Conservation (phyloP, 441 rosid species). For the Populus tomentosa region DNA sequence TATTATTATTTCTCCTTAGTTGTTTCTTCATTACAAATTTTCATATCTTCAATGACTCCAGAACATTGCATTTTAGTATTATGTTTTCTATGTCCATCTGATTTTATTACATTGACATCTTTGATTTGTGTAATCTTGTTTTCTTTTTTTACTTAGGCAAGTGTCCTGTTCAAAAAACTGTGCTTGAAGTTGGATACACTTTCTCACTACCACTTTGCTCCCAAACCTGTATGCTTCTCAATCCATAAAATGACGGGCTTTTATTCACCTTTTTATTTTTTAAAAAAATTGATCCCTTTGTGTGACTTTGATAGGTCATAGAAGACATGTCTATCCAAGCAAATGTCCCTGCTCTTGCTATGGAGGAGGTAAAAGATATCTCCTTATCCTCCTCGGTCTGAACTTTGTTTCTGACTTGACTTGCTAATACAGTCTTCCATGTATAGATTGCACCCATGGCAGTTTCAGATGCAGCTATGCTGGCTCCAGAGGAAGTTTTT, state of each 20-base stretch:
- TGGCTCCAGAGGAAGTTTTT: constrained; percentile 94
- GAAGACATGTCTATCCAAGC: constrained; percentile 86
- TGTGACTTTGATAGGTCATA: constrained; percentile 46
- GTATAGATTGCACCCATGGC: constrained; percentile 88
- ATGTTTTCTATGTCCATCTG: neutral
- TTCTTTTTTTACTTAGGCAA: constrained; percentile 47
- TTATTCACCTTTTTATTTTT: constrained; percentile 22
- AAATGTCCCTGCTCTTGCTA: constrained; percentile 90
- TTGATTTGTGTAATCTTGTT: neutral
- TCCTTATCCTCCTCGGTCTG: neutral
- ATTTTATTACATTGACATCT: neutral
- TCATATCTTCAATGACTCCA: neutral
- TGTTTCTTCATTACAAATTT: neutral
- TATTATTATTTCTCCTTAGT: neutral
- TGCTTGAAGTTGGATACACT: constrained; percentile 94
- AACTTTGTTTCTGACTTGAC: constrained; percentile 7
- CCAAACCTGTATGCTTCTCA: constrained; percentile 75
- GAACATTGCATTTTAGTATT: neutral
- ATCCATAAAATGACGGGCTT: constrained; percentile 5
- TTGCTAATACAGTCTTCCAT: constrained; percentile 22
- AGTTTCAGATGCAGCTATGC: constrained; percentile 93
- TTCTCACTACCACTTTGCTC: constrained; percentile 92
- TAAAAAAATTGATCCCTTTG: constrained; percentile 21
- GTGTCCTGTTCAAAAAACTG: constrained; percentile 65
- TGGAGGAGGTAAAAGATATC: constrained; percentile 74